These are phyloP conservation scores for Trebouxiophyceae sp. DNA, from an alignment of 163 green algal species.

Conservation along the genomic window DNA sequence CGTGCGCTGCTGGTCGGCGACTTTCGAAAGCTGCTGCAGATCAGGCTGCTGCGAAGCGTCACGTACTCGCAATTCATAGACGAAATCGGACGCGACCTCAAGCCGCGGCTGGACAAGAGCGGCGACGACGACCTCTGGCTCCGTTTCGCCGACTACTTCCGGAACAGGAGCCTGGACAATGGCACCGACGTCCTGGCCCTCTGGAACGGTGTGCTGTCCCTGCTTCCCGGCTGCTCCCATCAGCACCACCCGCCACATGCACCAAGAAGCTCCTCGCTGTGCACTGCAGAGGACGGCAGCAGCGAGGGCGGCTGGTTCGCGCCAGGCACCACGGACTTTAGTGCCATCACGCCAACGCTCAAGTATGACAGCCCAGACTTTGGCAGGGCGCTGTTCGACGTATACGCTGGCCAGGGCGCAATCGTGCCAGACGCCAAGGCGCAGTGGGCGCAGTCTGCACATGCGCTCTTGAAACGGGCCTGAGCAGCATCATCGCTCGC, in stretches of 20 bases:
- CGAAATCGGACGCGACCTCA: constrained; percentile 4
- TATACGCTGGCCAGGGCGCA: background rate
- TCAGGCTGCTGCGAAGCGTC: constrained; percentile 6
- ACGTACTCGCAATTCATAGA: background rate
- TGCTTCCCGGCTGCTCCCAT: too few species aligned
- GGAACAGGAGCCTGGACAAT: too few species aligned
- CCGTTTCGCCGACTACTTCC: too few species aligned
- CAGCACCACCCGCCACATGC: too few species aligned
- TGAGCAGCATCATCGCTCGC: too few species aligned
- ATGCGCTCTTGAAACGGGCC: background rate
- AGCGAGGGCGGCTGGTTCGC: background rate
- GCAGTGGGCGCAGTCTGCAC: background rate
- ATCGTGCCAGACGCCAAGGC: background rate
- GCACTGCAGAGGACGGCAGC: background rate
- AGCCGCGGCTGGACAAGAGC: constrained; percentile 1
- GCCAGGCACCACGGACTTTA: constrained; percentile 4
- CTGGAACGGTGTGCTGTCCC: too few species aligned
- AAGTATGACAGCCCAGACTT: background rate
- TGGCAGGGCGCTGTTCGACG: constrained; percentile 32
- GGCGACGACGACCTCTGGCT: too few species aligned
- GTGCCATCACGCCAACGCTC: background rate
- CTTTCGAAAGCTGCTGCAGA: constrained; percentile 1
- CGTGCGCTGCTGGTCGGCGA: background rate
- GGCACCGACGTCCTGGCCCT: too few species aligned
- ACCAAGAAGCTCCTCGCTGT: too few species aligned